Base-by-base conservation (phyloP, 345 rosid species). In the Syzygium aromaticum region DNA sequence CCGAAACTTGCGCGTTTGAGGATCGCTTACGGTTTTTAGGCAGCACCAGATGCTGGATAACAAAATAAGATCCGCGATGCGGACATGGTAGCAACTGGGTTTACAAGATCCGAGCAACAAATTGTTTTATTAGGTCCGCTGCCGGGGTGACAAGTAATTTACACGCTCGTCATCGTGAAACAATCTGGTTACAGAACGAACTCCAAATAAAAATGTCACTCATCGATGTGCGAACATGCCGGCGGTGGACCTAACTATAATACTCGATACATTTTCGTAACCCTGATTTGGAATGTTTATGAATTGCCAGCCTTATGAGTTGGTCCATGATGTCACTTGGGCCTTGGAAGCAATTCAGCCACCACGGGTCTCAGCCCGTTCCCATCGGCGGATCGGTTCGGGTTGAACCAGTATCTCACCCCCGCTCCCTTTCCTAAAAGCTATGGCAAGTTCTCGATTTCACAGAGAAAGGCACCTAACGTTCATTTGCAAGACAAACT, bases 91-190 rank as follows among this genome's bases (percentile, higher is more conserved):
- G 64, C 64, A 11, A 57, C 28, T 25, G 38, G 77, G 5, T 0
- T 28, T 28, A 28, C 77, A 3, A 14, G 9, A 14, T 28, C 38
- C 0, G 21, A 3, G 2, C 0, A 5, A 17, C 0, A 4, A 19
- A 63, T 28, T 15, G 7, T 63, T 63, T 63, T 63, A 14, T 16
- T 15, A 6, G 77, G 77, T 63, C 73, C 33, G 7, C 33, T 15
- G 17, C 3, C 8, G 40, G 19, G 77, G 22, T 0, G 40, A 28
- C 15, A 17, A 4, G 22, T 17, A 0, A 57, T 25, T 25, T 25
- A 1, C 64, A 11, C 30, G 64, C 28, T 57, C 28, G 30, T 57
- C 6, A 1, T 57, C 2, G 0, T 2, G 38, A 14, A 63, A 30
- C 21, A 28, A 63, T 28, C 33, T 33, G 8, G 16, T 13, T 61